Conservation (phyloP, 768 basidiomycete genomes). For the Lyophyllum semitale region DNA sequence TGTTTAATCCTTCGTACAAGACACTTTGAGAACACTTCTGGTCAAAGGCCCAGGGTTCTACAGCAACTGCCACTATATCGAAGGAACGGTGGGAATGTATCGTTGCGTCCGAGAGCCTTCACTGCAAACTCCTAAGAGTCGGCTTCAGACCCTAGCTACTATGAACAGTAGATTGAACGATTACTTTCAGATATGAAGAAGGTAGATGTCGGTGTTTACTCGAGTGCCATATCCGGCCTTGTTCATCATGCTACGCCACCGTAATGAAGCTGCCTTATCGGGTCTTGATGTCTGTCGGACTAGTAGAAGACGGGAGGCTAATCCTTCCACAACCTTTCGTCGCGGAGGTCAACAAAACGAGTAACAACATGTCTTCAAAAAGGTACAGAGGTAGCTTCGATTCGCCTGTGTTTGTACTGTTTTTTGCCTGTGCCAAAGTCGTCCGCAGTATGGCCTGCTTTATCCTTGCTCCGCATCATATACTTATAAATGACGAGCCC, state of each 20-base stretch:
- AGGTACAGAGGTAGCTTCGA: slow-evolving; percentile 46
- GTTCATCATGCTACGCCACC: too few relatives aligned
- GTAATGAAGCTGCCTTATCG: not conserved
- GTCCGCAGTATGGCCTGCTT: slow-evolving; percentile 78
- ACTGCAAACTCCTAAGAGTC: slow-evolving; percentile 26
- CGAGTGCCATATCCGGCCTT: too few relatives aligned
- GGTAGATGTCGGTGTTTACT: too few relatives aligned
- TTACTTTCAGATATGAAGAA: too few relatives aligned
- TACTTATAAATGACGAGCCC: slow-evolving; percentile 97
- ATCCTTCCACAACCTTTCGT: too few relatives aligned
- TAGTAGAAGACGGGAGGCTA: too few relatives aligned
- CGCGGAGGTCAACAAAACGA: too few relatives aligned
- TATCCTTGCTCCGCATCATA: slow-evolving; percentile 75
- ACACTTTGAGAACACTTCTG: too few relatives aligned
- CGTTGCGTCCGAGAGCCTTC: slow-evolving; percentile 25
- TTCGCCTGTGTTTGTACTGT: slow-evolving; percentile 65
- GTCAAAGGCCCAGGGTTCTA: too few relatives aligned
- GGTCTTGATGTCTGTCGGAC: not conserved
- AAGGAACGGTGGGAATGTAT: slow-evolving; percentile 31
- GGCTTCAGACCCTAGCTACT: slow-evolving; percentile 22
- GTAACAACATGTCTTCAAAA: slow-evolving; percentile 31
- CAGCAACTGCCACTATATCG: slow-evolving; percentile 31
- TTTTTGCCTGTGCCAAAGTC: slow-evolving; percentile 84
- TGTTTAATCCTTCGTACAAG: too few relatives aligned
- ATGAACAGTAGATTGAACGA: too few relatives aligned